phyloP scores from a whole-genome alignment of 257 asterid genomes.

The Solanum arcanum region DNA sequence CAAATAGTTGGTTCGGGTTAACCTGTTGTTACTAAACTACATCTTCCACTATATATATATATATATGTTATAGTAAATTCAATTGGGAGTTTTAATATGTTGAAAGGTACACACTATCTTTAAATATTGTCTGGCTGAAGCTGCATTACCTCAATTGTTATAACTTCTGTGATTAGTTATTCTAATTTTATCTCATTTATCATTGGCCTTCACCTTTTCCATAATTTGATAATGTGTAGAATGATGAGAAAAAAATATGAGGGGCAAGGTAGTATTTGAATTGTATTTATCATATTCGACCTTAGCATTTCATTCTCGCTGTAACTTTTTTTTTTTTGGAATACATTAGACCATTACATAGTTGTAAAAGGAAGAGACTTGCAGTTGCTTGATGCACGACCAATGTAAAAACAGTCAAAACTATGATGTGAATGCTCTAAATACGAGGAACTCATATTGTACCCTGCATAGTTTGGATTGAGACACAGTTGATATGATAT shows the following conservation, averaged over 20 bases:
- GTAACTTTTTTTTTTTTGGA: background rate
- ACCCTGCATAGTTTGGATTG: background rate
- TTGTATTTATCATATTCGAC: background rate
- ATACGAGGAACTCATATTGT: background rate
- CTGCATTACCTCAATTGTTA: background rate
- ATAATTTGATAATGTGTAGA: no score
- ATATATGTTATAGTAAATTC: background rate
- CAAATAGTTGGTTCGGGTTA: background rate
- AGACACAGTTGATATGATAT: background rate
- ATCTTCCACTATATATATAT: background rate
- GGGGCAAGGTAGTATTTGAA: background rate
- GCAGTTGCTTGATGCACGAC: background rate
- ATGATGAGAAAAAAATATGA: background rate
- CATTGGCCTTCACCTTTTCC: background rate
- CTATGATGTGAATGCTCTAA: background rate
- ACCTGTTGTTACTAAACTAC: background rate
- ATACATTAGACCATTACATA: background rate
- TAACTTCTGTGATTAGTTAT: background rate
- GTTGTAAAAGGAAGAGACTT: background rate
- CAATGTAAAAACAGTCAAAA: background rate
- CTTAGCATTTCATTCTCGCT: background rate
- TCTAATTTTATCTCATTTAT: background rate
- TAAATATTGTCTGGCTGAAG: background rate
- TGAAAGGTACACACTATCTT: background rate
- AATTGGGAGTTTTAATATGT: background rate